These are phyloP conservation scores for Chrysanthemum seticuspe DNA, from an alignment of 129 eudicot genomes.

Conservation along the genomic window DNA sequence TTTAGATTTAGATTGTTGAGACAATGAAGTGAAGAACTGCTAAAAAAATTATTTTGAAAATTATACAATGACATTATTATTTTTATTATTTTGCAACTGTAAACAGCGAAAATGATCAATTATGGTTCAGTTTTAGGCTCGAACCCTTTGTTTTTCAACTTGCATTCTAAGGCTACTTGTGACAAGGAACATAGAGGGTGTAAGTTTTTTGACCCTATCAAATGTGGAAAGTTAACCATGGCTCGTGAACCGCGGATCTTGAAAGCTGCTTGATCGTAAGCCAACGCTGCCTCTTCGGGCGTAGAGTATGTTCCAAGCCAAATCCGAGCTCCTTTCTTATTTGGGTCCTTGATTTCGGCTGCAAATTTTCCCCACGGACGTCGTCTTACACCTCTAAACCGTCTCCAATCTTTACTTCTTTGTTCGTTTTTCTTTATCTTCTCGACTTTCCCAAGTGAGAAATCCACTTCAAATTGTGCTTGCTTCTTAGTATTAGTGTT, in stretches of 20 bases:
- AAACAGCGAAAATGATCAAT: background rate
- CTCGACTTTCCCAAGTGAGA: constrained; percentile 29
- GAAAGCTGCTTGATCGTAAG: constrained; percentile 46
- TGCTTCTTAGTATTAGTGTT: background rate
- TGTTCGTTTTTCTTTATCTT: constrained; percentile 31
- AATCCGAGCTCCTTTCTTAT: constrained; percentile 39
- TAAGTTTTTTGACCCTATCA: constrained; percentile 31
- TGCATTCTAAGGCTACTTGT: constrained; percentile 42
- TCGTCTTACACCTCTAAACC: constrained; percentile 39
- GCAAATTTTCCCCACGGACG: constrained; percentile 48
- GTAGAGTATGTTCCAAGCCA: constrained; percentile 39
- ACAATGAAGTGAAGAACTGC: constrained; percentile 13
- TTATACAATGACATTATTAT: constrained; percentile 31
- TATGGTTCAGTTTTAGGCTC: constrained; percentile 26
- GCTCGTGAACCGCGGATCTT: constrained; percentile 44
- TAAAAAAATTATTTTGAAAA: constrained; percentile 12
- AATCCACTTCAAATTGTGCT: constrained; percentile 29
- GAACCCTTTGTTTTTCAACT: constrained; percentile 37
- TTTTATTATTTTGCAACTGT: constrained; percentile 3
- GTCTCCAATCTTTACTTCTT: constrained; percentile 33
- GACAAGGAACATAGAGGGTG: constrained; percentile 35
- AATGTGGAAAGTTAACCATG: constrained; percentile 44
- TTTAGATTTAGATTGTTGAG: constrained; percentile 11
- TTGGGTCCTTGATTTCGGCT: constrained; percentile 44
- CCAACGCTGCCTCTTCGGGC: constrained; percentile 43